Base-by-base conservation (phyloP, 768 basidiomycete genomes). In the Cystofilobasidium bisporidii region DNA sequence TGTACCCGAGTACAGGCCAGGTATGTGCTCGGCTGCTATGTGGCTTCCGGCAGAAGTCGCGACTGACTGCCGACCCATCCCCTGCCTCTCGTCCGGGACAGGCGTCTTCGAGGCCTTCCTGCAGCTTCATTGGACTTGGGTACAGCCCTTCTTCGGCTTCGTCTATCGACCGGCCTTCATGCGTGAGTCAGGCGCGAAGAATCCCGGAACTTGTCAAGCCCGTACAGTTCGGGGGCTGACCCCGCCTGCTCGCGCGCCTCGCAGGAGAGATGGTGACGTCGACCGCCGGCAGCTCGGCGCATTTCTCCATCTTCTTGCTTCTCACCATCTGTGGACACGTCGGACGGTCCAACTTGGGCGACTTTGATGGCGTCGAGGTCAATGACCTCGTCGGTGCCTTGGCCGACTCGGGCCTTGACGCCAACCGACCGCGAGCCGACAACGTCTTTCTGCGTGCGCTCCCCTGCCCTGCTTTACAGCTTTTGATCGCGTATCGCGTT, bases 61-160 rank as follows among this genome's bases (percentile, higher is more conserved):
- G 10, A 50, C 9, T 11, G 22, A 20, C 24, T 9, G 8, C 22
- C 48, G 20, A 20, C 10, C 17, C 48, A 6, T 50, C 24, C 22
- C 48, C 24, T 50, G n/a, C n/a, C 24, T 26, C 24, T 50, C 48
- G 48, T 26, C n/a, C n/a, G n/a, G n/a, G n/a, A n/a, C n/a, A 50
- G 48, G 48, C 48, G 48, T 50, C 48, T 50, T 50, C 24, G 48
- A 50, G 48, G 48, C 48, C 9, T 50, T 50, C 48, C 48, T 61
- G 8, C 60, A 41, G 12, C 32, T 61, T 10, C 60, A 61, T 33
- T 61, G 32, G 32, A 41, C 40, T 5, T 61, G 60, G 60, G 40
- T 61, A 11, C 60, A 61, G 60, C 60, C 60, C 24, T 41, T 61
- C 24, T 61, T 61, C n/a, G 60, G 60, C 33, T 61, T 61, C 40